Evolutionary conservation across 768 basidiomycete genomes (phyloP), one percentile per base, ranked within the genome.

Genomic region (Rhizopogon vesiculosus): DNA sequence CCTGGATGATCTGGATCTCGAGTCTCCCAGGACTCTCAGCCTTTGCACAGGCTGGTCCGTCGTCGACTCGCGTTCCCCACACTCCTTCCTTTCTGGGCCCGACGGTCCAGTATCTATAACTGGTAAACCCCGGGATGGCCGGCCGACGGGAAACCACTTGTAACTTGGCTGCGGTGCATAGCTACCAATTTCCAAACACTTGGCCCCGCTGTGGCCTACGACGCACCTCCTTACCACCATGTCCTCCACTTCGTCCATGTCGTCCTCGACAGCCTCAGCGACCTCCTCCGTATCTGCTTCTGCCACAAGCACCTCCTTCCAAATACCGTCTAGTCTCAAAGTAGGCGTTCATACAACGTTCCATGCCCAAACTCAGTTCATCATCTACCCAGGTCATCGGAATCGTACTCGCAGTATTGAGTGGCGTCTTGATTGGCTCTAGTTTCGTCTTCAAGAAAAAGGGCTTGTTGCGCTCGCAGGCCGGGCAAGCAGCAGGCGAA

Each of bases 371-470:
- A 19, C 38, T 42, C 7, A 35, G 3, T 48, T 60, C 40, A 61
- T 48, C 6, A 42, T 22, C 19, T 39, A 18, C n/a, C 38, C 66
- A 89, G 87, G 62, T 90, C 65, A 84, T 91, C 61, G 90, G 91
- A 10, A 83, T 93, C 61, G 69, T 91, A 45, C 81, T 93, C 57
- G 89, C 91, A 48, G 68, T 93, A 50, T 62, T 68, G 39, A 92
- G 89, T 64, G 97, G 96, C 7, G 42, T 93, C 29, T 83, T 99
- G 58, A 99, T 98, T 58, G 97, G 96, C 5, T 81, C 82, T 41
- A 89, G 86, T 63, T 98, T 98, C 70, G 95, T 98, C 2, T 88
- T 99, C 76, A 99, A 99, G 84, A 99, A 99, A 82, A 97, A 93
- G 66, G 96, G 91, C 8, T 76, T 93, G 18, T 67, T 93, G 52